A percentile compares a stretch with the other conserved stretches of the same genome.
Evolutionary conservation across 2,329 filamentous ascomycete species (phyloP).

Genomic region (Penicillium digitatum): DNA sequence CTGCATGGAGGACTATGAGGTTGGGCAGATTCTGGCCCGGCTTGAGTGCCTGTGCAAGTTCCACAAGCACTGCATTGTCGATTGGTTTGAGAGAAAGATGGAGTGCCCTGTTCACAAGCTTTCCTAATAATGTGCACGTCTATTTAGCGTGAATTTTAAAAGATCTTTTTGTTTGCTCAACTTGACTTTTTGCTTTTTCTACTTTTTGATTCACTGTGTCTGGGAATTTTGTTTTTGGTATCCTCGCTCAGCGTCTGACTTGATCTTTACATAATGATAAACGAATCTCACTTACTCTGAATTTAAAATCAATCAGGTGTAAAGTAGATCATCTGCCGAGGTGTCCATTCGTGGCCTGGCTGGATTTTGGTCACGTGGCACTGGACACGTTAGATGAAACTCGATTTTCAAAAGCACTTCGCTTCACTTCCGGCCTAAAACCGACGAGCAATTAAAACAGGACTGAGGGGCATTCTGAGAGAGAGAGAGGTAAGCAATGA

Average conservation of each 20-base stretch:
- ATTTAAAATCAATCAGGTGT: neutral
- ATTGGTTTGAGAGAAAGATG: constrained; percentile 57
- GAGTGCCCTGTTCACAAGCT: constrained; percentile 61
- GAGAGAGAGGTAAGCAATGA: neutral
- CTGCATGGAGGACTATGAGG: constrained; percentile 62
- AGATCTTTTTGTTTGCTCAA: neutral
- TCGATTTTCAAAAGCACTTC: neutral
- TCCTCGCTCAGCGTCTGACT: constrained; percentile 4
- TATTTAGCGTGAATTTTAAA: constrained; percentile 8
- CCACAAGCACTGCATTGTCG: constrained; percentile 57
- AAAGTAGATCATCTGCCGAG: neutral
- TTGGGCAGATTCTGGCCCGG: constrained; percentile 56
- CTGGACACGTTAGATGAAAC: neutral
- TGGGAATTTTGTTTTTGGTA: constrained; percentile 9
- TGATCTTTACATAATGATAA: neutral
- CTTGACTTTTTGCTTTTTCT: neutral
- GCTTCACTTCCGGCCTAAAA: neutral
- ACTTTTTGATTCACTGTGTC: neutral
- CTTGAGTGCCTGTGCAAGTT: constrained; percentile 64
- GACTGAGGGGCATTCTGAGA: neutral
- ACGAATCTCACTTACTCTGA: neutral
- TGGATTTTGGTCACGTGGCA: neutral
- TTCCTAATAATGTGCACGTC: constrained; percentile 1
- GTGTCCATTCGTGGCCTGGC: neutral
- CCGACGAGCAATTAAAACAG: neutral